Conservation (phyloP, 1,139 yeast species). For the Kodamaea sp. region DNA sequence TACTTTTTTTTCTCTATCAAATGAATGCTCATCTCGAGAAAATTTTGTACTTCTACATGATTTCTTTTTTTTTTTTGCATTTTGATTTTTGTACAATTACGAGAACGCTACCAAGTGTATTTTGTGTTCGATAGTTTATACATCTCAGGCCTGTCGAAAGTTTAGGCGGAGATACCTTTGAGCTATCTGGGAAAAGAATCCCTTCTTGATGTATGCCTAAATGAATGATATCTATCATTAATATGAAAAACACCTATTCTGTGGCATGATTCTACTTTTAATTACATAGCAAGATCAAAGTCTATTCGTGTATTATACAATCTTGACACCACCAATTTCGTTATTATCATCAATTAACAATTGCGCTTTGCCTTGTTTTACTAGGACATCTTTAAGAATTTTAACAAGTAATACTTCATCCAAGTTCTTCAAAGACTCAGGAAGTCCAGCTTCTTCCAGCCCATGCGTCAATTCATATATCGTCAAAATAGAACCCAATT, state of each 20-base stretch:
- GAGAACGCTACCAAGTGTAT: background rate
- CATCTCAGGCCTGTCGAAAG: slow-evolving; percentile 17
- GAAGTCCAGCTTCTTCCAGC: slow-evolving; percentile 58
- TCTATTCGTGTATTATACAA: slow-evolving; percentile 27
- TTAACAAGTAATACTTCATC: slow-evolving; percentile 55
- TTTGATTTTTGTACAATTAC: no score
- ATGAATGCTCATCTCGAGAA: slow-evolving; percentile 6
- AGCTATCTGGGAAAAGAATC: background rate
- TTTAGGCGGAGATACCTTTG: slow-evolving; percentile 11
- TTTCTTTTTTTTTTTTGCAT: no score
- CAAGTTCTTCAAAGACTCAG: slow-evolving; percentile 59
- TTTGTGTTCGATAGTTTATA: slow-evolving; percentile 27
- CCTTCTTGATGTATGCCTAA: background rate
- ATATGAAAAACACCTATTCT: background rate
- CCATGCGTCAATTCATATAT: slow-evolving; percentile 66
- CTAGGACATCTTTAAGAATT: slow-evolving; percentile 54
- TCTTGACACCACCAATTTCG: slow-evolving; percentile 67
- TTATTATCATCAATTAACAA: slow-evolving; percentile 55
- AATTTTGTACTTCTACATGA: slow-evolving; percentile 1
- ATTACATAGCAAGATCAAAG: background rate
- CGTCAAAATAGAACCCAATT: slow-evolving; percentile 73
- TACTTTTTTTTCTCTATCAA: slow-evolving; percentile 7
- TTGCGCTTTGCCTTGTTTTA: slow-evolving; percentile 66
- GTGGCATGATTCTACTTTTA: background rate
- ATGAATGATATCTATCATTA: background rate